A percentile compares a stretch with the other conserved stretches of the same genome.
phyloP scores from a whole-genome alignment of 176 grass and related monocot species.

The Cocos nucifera region DNA sequence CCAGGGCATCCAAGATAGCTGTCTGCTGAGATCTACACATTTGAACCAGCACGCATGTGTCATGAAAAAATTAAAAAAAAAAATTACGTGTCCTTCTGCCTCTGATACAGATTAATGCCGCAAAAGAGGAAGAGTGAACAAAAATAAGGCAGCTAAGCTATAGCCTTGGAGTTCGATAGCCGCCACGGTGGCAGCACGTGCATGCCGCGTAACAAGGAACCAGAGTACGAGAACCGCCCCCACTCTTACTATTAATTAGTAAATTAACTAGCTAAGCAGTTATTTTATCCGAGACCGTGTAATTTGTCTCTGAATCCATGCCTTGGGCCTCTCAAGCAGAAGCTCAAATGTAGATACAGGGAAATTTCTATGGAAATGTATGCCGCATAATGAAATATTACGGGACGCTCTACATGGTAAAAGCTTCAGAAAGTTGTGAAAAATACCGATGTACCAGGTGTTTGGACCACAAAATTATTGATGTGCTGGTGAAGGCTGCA shows the following conservation, averaged over 20 bases:
- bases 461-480: no score
- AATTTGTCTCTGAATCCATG: slow-evolving; percentile 35
- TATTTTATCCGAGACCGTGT: slow-evolving; percentile 3
- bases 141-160: slow-evolving; percentile 1
- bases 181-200: slow-evolving; percentile 32
- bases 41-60: no score
- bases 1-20: slow-evolving; percentile 3
- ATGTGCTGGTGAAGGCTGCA: no score
- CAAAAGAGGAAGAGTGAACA: background rate
- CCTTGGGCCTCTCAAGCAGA: slow-evolving; percentile 27
- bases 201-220: slow-evolving; percentile 13
- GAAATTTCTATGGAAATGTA: background rate
- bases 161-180: slow-evolving; percentile 6
- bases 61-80: no score
- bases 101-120: no score
- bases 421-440: no score
- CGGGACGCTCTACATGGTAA: no score
- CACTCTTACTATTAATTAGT: background rate
- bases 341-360: background rate
- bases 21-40: no score
- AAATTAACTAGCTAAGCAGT: background rate
- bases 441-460: no score
- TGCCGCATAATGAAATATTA: background rate
- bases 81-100: no score
- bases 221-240: background rate